Evolutionary conservation across 345 rosid species (phyloP), one percentile per base, ranked within the genome.

Genomic region (Camelina hispida): DNA sequence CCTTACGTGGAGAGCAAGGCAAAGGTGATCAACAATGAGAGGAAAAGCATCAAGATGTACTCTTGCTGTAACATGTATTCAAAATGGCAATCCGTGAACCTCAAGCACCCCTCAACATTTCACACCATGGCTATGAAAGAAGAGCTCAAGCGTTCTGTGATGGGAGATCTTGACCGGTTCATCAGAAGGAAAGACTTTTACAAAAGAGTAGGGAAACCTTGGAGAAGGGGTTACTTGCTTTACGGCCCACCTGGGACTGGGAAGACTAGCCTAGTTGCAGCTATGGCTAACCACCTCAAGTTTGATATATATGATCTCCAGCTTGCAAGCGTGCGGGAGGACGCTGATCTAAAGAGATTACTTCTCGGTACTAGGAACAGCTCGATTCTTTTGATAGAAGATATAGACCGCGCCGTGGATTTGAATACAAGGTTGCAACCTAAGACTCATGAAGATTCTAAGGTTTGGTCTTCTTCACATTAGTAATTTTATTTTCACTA

Each of bases 241-340:
- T 84, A 87, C 34, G 93, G 93, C 1, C 93, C 91, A 43, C 89
- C 93, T 0, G 93, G 91, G 1, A 87, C 93, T 0, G 93, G 93
- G 17, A 85, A 88, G 78, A 84, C 89, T 9, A 88, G 91, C 43
- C 61, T 88, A 79, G 84, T 88, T 23, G 91, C 89, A 0, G 91
- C 91, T 7, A 85, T 88, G 82, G 93, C 91, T 8, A 85, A 88
- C 54, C 63, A 87, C 40, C 75, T 87, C 6, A 85, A 80, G 48
- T 82, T 85, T n/a, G 89, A 87, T 58, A 73, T 87, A 1, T 87
- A 81, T 53, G 91, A 87, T 76, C 58, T 87, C 51, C 87, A 83
- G 72, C 82, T 87, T 1, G 80, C 65, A 0, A 81, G 77, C 16
- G 71, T 87, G 7, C 15, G 52, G 28, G 25, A 73, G 5, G 89